phyloP scores from a whole-genome alignment of 495 filamentous ascomycete genomes.

The Neurospora sp. region DNA sequence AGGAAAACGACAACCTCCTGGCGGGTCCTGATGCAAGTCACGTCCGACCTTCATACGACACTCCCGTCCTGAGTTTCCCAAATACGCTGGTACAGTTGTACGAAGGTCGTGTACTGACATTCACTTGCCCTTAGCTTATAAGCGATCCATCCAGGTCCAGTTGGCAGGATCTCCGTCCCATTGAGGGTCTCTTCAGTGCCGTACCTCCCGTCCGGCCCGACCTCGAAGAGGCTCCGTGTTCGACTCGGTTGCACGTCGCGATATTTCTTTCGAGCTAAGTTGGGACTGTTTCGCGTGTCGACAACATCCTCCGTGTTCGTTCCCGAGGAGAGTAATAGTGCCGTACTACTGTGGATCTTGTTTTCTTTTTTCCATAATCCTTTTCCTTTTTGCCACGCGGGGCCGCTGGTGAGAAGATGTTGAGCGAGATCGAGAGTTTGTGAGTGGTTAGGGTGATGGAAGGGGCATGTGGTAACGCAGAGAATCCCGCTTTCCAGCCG shows the following conservation, averaged over 20 bases:
- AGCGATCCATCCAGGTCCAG: not conserved
- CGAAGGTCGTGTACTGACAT: not conserved
- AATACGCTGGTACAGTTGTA: not conserved
- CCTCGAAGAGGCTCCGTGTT: not conserved
- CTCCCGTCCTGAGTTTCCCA: not conserved
- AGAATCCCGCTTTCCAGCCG: constrained; percentile 22
- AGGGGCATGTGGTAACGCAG: constrained; percentile 65
- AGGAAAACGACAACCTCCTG: not conserved
- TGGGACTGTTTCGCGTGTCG: not conserved
- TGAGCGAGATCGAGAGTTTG: constrained; percentile 82
- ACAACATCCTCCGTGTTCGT: not conserved
- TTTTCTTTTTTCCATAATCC: not conserved
- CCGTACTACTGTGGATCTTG: not conserved
- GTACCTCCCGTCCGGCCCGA: not conserved
- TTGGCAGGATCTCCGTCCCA: not conserved
- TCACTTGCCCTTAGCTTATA: not conserved
- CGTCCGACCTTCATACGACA: not conserved
- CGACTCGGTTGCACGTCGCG: not conserved
- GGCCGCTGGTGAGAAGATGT: constrained; percentile 63
- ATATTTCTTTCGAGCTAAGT: not conserved
- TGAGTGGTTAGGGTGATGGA: constrained; percentile 70
- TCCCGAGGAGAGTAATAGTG: not conserved
- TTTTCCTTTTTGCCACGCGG: too few species aligned
- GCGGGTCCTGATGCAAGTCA: not conserved
- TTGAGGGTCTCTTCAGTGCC: not conserved